Conservation (phyloP, 768 basidiomycete species). For the Hygrocybe coccinea region DNA sequence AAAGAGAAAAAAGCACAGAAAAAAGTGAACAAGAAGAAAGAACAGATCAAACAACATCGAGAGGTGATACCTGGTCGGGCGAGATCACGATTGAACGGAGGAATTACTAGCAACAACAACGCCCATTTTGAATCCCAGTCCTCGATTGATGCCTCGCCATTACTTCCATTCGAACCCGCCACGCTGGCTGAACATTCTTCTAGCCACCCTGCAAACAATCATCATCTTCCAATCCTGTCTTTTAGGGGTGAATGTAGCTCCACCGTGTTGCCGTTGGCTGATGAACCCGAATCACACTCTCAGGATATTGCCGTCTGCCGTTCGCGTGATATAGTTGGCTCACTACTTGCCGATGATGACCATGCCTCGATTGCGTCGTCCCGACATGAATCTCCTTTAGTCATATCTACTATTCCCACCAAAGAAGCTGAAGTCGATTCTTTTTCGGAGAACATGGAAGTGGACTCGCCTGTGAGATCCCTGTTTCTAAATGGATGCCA, state of each 20-base stretch:
- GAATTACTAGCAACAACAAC: neutral
- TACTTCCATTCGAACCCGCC: too few species aligned
- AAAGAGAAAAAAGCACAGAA: slow-evolving; percentile 30
- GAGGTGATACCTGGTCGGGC: neutral
- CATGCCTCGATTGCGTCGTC: slow-evolving; percentile 27
- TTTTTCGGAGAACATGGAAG: slow-evolving; percentile 29
- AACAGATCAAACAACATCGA: slow-evolving; percentile 19
- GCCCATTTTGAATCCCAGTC: too few species aligned
- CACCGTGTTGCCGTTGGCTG: too few species aligned
- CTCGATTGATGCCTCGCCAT: too few species aligned
- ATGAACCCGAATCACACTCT: too few species aligned
- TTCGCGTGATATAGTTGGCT: neutral
- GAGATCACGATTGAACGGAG: neutral
- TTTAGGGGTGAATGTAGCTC: too few species aligned
- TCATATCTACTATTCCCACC: neutral
- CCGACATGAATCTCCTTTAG: neutral
- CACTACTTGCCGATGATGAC: slow-evolving; percentile 10
- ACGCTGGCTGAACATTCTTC: too few species aligned
- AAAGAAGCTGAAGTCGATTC: slow-evolving; percentile 18
- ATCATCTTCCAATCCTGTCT: too few species aligned
- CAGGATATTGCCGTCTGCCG: too few species aligned
- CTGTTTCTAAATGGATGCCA: neutral
- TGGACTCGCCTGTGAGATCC: slow-evolving; percentile 23
- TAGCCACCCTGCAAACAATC: too few species aligned
- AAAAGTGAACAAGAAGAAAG: slow-evolving; percentile 21